A percentile compares a stretch with the other conserved stretches of the same genome.
Evolutionary conservation across 2,329 filamentous ascomycete genomes (phyloP).

Genomic region (Paradendryphiella salina): DNA sequence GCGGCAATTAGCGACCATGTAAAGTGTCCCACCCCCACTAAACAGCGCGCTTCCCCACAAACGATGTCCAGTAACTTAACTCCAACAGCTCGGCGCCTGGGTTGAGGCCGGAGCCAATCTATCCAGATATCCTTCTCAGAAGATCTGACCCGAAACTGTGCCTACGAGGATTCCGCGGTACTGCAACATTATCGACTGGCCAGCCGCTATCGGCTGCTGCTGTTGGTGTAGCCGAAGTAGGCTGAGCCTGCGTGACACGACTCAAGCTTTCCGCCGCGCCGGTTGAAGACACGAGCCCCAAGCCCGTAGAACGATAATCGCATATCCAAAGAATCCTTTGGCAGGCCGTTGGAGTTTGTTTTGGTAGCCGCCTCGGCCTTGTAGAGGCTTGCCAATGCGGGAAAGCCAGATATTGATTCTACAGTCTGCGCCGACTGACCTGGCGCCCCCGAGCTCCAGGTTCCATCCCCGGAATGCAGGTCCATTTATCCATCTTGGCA

Average conservation of each 20-base stretch:
- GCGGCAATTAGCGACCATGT: slow-evolving; percentile 2
- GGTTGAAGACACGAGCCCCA: background rate
- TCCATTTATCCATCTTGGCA: slow-evolving; percentile 28
- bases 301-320: background rate
- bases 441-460: slow-evolving; percentile 1
- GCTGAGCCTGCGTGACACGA: background rate
- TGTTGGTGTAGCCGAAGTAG: background rate
- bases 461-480: slow-evolving; percentile 12
- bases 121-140: background rate
- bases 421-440: background rate
- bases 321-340: background rate
- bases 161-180: background rate
- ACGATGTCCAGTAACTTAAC: background rate
- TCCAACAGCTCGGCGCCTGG: slow-evolving; percentile 3
- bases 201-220: background rate
- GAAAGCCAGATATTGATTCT: background rate
- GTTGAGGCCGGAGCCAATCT: background rate
- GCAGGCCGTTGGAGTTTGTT: background rate
- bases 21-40: background rate
- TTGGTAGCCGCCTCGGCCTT: background rate
- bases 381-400: background rate
- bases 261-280: background rate
- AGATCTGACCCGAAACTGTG: background rate
- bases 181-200: background rate
- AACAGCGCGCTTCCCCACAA: background rate